These are phyloP conservation scores for Schizopora paradoxa DNA, from an alignment of 1,284 basidiomycete genomes.

Conservation along the genomic window DNA sequence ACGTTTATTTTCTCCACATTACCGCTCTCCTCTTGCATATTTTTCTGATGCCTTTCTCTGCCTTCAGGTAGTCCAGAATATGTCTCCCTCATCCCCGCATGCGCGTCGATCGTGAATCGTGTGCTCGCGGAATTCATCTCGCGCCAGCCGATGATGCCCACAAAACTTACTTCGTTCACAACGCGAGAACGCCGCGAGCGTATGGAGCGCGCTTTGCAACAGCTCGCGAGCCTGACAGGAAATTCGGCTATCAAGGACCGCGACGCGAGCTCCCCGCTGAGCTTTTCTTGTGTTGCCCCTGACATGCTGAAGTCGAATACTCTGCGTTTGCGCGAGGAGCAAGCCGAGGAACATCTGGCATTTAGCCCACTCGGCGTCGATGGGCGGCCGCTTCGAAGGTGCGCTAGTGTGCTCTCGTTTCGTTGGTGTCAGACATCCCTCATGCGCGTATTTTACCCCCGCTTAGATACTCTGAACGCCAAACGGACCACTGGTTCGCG, in stretches of 20 bases:
- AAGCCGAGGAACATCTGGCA: constrained; percentile 40
- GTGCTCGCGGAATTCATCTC: constrained; percentile 57
- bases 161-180: neutral
- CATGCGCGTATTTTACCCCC: constrained; percentile 26
- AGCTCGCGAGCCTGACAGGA: constrained; percentile 45
- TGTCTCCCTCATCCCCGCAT: constrained; percentile 44
- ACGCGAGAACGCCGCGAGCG: constrained; percentile 30
- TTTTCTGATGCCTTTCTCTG: neutral
- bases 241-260: constrained; percentile 43
- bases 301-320: constrained; percentile 48
- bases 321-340: constrained; percentile 42
- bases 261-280: constrained; percentile 54
- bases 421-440: constrained; percentile 1
- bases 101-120: constrained; percentile 61
- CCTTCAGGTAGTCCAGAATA: constrained; percentile 43
- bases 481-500: constrained; percentile 59
- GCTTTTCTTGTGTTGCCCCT: constrained; percentile 59
- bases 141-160: constrained; percentile 31
- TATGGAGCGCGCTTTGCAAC: constrained; percentile 47
- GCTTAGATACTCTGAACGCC: constrained; percentile 42
- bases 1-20: neutral
- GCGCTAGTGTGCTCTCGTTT: constrained; percentile 22
- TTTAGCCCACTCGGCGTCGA: constrained; percentile 55
- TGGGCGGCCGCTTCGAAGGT: constrained; percentile 59
- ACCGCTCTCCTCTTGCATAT: neutral